Conservation (phyloP, 2,329 filamentous ascomycete genomes). For the Delphinella strobiligena region DNA sequence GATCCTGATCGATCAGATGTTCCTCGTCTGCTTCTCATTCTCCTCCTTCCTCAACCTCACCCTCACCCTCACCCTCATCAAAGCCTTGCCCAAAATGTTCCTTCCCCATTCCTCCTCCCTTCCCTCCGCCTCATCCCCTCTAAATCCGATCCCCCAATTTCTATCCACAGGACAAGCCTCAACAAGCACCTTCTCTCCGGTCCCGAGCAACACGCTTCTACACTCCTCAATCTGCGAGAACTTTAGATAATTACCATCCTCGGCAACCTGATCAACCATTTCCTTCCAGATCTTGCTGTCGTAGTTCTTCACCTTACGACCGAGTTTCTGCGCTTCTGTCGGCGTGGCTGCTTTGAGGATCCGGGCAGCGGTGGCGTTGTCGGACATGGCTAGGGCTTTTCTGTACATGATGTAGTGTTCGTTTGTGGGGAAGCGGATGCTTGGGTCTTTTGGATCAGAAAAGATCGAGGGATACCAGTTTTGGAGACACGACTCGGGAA, state of each 20-base stretch:
- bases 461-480: constrained; percentile 16
- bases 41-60: constrained; percentile 12
- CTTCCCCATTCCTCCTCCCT: constrained; percentile 20
- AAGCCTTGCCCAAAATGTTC: constrained; percentile 22
- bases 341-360: constrained; percentile 16
- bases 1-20: too few relatives aligned
- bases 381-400: constrained; percentile 22
- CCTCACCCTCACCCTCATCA: constrained; percentile 22
- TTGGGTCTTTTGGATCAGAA: constrained; percentile 6
- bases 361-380: constrained; percentile 16
- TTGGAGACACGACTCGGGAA: constrained; percentile 13
- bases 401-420: constrained; percentile 25
- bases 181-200: constrained; percentile 19
- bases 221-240: constrained; percentile 21
- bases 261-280: constrained; percentile 18
- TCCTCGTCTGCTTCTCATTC: too few relatives aligned
- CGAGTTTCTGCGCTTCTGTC: constrained; percentile 18
- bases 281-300: constrained; percentile 17
- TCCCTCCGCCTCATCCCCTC: constrained; percentile 17
- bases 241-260: constrained; percentile 22
- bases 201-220: constrained; percentile 17
- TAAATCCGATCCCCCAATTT: constrained; percentile 24
- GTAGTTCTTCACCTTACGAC: constrained; percentile 22
- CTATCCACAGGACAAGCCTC: constrained; percentile 25
- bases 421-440: constrained; percentile 11